Percentiles rank a stretch among this genome's conserved stretches.
Conservation (phyloP, 345 rosid species). For the Heritiera fomes region DNA sequence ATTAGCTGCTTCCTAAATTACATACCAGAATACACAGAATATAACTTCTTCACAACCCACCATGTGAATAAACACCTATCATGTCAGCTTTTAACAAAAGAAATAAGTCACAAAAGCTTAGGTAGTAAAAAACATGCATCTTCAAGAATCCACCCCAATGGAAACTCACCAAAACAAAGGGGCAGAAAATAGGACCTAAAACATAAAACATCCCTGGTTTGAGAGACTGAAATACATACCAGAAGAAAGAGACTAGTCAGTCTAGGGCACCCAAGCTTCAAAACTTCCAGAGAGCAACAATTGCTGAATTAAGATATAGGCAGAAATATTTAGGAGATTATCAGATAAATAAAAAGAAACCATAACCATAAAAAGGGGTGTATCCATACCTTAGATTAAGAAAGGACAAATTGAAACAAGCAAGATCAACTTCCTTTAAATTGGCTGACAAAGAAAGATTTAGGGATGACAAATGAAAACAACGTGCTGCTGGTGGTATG, state of each 20-base stretch:
- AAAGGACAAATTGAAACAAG: conserved; percentile 65
- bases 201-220: neutral
- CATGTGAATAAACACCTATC: neutral
- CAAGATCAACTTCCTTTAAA: conserved; percentile 83
- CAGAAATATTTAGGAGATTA: neutral
- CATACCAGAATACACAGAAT: neutral
- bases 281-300: conserved; percentile 77
- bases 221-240: conserved; percentile 37
- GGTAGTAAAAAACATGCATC: neutral
- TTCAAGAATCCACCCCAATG: neutral
- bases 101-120: conserved; percentile 17
- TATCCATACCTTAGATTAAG: conserved; percentile 72
- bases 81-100: neutral
- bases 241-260: conserved; percentile 85
- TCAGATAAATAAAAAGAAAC: neutral
- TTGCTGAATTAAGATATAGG: conserved; percentile 46
- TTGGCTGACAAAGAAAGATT: conserved; percentile 84
- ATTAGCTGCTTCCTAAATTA: too few relatives aligned
- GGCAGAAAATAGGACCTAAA: neutral
- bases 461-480: conserved; percentile 69
- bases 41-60: neutral
- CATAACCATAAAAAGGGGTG: neutral
- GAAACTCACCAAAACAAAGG: neutral
- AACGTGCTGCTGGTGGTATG: conserved; percentile 79
- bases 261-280: conserved; percentile 79